These are phyloP conservation scores for Colletotrichum acutatum DNA, from an alignment of 2,329 filamentous ascomycete genomes.

Conservation along the genomic window DNA sequence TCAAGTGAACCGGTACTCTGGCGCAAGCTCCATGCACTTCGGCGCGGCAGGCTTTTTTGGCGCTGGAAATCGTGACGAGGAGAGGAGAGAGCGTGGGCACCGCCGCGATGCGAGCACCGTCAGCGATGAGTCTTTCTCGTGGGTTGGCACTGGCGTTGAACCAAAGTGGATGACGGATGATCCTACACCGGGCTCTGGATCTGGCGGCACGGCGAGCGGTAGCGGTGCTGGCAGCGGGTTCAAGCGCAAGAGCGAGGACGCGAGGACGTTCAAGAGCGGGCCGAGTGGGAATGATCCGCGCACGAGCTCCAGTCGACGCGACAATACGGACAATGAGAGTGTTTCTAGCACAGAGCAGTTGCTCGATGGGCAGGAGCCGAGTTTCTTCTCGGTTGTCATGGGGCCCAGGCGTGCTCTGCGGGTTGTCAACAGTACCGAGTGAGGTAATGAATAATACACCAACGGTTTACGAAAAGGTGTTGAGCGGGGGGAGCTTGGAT, in stretches of 20 bases:
- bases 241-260: conserved; percentile 37
- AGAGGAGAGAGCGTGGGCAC: conserved; percentile 30
- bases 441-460: neutral
- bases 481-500: neutral
- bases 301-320: conserved; percentile 36
- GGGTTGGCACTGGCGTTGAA: conserved; percentile 46
- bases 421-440: conserved; percentile 68
- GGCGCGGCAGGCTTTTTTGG: conserved; percentile 39
- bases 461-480: neutral
- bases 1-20: conserved; percentile 67
- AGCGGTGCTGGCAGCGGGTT: conserved; percentile 28
- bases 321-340: conserved; percentile 42
- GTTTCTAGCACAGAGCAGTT: conserved; percentile 64
- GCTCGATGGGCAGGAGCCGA: conserved; percentile 72
- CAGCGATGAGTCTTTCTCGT: conserved; percentile 42
- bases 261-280: conserved; percentile 23
- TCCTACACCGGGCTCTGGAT: conserved; percentile 37
- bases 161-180: conserved; percentile 44
- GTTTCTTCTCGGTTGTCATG: conserved; percentile 76
- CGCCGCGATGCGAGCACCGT: conserved; percentile 38
- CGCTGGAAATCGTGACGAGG: conserved; percentile 31
- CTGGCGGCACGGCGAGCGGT: conserved; percentile 37
- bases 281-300: conserved; percentile 33
- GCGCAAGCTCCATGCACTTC: conserved; percentile 54
- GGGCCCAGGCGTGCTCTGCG: conserved; percentile 75